Evolutionary conservation across 129 eudicot genomes (phyloP).

Genomic region (Helianthus annuus): DNA sequence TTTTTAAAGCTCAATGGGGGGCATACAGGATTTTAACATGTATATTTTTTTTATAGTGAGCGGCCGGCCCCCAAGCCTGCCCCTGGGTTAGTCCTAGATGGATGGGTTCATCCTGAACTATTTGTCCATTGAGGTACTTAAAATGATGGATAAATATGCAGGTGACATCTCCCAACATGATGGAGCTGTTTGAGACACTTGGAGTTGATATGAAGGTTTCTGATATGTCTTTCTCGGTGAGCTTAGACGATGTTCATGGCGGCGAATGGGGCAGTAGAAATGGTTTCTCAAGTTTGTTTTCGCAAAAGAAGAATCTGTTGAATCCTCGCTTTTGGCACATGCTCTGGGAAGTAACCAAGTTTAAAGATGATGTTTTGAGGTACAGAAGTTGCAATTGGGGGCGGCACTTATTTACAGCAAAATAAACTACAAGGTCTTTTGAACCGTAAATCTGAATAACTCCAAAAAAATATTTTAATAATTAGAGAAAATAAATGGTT

Average conservation of each 20-base stretch:
- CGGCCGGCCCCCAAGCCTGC: too few relatives aligned
- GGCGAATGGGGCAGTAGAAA: slow-evolving; percentile 89
- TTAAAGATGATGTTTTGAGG: slow-evolving; percentile 68
- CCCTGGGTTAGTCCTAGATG: too few relatives aligned
- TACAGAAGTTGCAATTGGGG: background rate
- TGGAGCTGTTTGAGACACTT: slow-evolving; percentile 80
- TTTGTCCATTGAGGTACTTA: background rate
- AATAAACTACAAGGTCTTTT: too few relatives aligned
- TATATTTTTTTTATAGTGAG: too few relatives aligned
- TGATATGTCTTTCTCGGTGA: slow-evolving; percentile 82
- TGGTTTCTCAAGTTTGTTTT: slow-evolving; percentile 69
- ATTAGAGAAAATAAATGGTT: too few relatives aligned
- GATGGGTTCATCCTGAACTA: background rate
- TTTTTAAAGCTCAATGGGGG: too few relatives aligned
- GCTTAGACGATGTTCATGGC: slow-evolving; percentile 69
- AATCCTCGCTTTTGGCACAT: slow-evolving; percentile 79
- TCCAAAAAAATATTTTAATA: too few relatives aligned
- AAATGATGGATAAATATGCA: slow-evolving; percentile 10
- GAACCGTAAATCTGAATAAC: too few relatives aligned
- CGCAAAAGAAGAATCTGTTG: slow-evolving; percentile 65
- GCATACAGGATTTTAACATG: too few relatives aligned
- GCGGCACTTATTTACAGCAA: too few relatives aligned
- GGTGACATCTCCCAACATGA: slow-evolving; percentile 86
- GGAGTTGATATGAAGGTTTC: slow-evolving; percentile 81
- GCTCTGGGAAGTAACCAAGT: slow-evolving; percentile 65